phyloP scores from a whole-genome alignment of 371 early-diverging fungal genomes.

The Actinomortierella wolfii region DNA sequence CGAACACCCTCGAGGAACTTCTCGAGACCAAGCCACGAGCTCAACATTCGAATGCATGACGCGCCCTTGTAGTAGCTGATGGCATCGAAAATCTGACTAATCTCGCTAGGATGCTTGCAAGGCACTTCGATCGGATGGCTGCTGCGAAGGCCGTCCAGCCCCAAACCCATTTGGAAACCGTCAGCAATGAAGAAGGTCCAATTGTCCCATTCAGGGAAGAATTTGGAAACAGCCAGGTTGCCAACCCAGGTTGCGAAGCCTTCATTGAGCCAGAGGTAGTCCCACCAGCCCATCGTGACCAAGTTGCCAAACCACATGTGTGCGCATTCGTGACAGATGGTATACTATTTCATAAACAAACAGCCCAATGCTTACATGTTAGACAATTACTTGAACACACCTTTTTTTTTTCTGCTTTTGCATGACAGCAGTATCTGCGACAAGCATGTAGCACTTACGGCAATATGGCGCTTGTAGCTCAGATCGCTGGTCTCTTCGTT shows the following conservation, averaged over 20 bases:
- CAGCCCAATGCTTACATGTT: no score
- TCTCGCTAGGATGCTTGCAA: slow-evolving; percentile 79
- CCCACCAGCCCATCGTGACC: slow-evolving; percentile 93
- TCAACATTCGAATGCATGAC: slow-evolving; percentile 89
- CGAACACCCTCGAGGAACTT: slow-evolving; percentile 74
- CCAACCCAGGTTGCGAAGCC: slow-evolving; percentile 96
- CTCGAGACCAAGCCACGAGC: slow-evolving; percentile 60
- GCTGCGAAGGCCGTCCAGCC: slow-evolving; percentile 76
- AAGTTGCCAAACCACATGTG: slow-evolving; percentile 97
- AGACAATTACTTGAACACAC: no score
- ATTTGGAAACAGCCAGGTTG: slow-evolving; percentile 76
- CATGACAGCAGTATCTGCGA: no score
- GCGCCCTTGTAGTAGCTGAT: slow-evolving; percentile 91
- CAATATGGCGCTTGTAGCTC: slow-evolving; percentile 75
- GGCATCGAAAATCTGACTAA: slow-evolving; percentile 79
- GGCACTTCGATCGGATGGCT: slow-evolving; percentile 88
- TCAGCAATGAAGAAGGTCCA: slow-evolving; percentile 81
- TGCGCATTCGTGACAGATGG: slow-evolving; percentile 92
- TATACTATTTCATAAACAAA: slow-evolving; percentile 63
- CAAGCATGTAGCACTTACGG: slow-evolving; percentile 37
- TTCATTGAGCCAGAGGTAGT: slow-evolving; percentile 94
- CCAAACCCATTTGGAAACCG: slow-evolving; percentile 74
- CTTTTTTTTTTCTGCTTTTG: no score
- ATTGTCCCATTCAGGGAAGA: slow-evolving; percentile 81
- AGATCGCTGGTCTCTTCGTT: slow-evolving; percentile 74